Evolutionary conservation across 164 flowering plant genomes (phyloP).

Genomic region (Chimonanthus praecox): DNA sequence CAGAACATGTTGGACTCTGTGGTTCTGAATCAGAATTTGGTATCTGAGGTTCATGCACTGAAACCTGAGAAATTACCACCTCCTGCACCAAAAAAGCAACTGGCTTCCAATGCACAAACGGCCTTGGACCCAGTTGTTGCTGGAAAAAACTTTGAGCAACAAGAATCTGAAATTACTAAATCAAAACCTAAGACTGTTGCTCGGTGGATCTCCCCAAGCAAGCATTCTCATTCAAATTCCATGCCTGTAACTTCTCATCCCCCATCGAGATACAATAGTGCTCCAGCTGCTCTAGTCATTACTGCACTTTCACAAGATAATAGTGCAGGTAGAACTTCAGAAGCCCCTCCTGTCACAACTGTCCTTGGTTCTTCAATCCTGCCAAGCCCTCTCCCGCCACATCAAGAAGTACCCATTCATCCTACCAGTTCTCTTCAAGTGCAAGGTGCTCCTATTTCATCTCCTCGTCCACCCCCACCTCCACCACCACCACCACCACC

Average conservation of each 20-base stretch:
- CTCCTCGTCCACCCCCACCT: slow-evolving; percentile 1
- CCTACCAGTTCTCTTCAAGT: background rate
- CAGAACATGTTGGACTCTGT: slow-evolving; percentile 23
- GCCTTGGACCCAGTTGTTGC: slow-evolving; percentile 26
- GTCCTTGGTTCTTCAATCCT: background rate
- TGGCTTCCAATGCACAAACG: slow-evolving; percentile 1
- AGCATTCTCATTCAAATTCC: slow-evolving; percentile 42
- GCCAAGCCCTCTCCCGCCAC: background rate
- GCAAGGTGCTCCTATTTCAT: background rate
- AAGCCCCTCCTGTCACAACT: slow-evolving; percentile 16
- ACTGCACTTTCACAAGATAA: slow-evolving; percentile 35
- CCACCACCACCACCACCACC: background rate
- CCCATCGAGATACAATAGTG: slow-evolving; percentile 72
- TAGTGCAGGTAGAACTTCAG: slow-evolving; percentile 20
- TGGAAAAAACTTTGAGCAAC: slow-evolving; percentile 38
- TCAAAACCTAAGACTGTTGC: slow-evolving; percentile 53
- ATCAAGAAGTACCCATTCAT: background rate
- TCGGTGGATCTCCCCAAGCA: slow-evolving; percentile 66
- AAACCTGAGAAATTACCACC: slow-evolving; percentile 23
- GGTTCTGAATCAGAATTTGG: slow-evolving; percentile 19
- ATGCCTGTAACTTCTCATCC: slow-evolving; percentile 55
- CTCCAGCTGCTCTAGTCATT: slow-evolving; percentile 49
- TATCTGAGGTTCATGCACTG: slow-evolving; percentile 5
- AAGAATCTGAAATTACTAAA: slow-evolving; percentile 30
- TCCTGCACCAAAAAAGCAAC: slow-evolving; percentile 15